Percentiles rank a stretch among this genome's conserved stretches.
phyloP scores from a whole-genome alignment of 2,329 filamentous ascomycete genomes.

The Didymosphaeria variabile region DNA sequence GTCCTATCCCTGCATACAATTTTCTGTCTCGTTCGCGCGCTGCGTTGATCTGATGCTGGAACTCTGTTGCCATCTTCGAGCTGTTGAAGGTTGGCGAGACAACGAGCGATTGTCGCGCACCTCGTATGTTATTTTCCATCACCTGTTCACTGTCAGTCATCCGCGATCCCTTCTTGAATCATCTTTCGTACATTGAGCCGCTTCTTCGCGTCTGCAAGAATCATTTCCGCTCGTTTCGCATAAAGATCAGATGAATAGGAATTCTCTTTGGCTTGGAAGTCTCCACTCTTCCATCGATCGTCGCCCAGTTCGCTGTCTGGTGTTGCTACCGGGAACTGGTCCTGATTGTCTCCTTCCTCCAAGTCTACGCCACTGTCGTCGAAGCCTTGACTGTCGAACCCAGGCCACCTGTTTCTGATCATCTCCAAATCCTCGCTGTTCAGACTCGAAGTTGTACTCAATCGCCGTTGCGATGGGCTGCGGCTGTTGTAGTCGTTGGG shows the following conservation, averaged over 20 bases:
- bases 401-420: constrained; percentile 45
- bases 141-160: constrained; percentile 64
- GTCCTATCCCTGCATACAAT: constrained; percentile 48
- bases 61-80: constrained; percentile 38
- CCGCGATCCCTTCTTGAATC: constrained; percentile 10
- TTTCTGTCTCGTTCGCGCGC: constrained; percentile 47
- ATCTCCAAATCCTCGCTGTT: constrained; percentile 57
- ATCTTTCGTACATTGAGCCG: constrained; percentile 75
- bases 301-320: constrained; percentile 47
- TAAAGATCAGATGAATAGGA: constrained; percentile 69
- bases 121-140: constrained; percentile 90
- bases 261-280: constrained; percentile 62
- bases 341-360: constrained; percentile 42
- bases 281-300: constrained; percentile 47
- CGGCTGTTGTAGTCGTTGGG: constrained; percentile 28
- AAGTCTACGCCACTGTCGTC: constrained; percentile 48
- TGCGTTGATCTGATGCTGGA: constrained; percentile 45
- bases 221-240: constrained; percentile 80
- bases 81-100: constrained; percentile 61
- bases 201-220: constrained; percentile 91
- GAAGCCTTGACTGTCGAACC: constrained; percentile 44
- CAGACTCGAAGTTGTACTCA: constrained; percentile 50
- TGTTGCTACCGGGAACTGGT: constrained; percentile 34
- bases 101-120: constrained; percentile 75
- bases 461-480: constrained; percentile 34